Evolutionary conservation across 345 rosid genomes (phyloP).

Genomic region (Angophora floribunda): DNA sequence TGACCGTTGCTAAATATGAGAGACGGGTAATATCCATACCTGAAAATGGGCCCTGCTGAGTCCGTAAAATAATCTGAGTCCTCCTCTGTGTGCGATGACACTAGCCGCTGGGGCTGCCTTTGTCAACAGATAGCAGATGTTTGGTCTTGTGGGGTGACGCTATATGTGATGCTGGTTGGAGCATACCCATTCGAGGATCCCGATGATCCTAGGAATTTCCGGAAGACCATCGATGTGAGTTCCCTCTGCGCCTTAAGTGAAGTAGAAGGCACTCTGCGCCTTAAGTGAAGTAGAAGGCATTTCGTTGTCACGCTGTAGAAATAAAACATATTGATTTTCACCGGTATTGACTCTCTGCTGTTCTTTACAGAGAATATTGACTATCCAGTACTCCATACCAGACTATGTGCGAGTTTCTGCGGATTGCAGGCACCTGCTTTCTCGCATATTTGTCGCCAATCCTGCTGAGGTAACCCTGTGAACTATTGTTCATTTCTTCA

Average conservation of each 20-base stretch:
- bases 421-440: conserved; percentile 53
- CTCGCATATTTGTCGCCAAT: conserved; percentile 58
- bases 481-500: not conserved
- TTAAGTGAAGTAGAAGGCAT: not conserved
- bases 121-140: conserved; percentile 45
- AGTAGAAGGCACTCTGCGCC: not conserved
- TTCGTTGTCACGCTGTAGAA: not conserved
- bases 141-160: conserved; percentile 77
- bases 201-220: conserved; percentile 59
- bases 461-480: conserved; percentile 37
- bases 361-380: conserved; percentile 45
- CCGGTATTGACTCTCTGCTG: not conserved
- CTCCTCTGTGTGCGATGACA: not conserved
- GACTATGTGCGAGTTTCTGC: conserved; percentile 55
- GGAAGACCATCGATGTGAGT: conserved; percentile 58
- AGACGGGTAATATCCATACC: not conserved
- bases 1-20: not conserved
- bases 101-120: not conserved
- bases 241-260: not conserved
- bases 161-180: conserved; percentile 73
- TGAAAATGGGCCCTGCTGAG: not conserved
- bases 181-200: conserved; percentile 78
- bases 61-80: not conserved
- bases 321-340: not conserved
- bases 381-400: conserved; percentile 52